phyloP scores from a whole-genome alignment of 495 filamentous ascomycete species.

The Xylaria nigripes region DNA sequence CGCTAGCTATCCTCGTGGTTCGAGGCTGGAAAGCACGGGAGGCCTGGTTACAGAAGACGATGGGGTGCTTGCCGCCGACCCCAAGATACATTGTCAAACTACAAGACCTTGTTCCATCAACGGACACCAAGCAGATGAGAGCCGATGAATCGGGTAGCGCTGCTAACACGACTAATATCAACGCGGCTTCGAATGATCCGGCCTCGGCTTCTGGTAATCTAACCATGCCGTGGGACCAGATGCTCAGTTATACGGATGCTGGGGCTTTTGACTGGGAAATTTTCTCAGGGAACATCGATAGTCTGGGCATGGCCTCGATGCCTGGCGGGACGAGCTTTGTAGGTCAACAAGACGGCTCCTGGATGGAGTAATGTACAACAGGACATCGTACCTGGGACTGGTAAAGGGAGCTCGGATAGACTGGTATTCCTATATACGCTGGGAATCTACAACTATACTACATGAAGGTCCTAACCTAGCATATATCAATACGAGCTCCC shows the following conservation, averaged over 20 bases:
- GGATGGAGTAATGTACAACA: constrained; percentile 3
- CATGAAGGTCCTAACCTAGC: too few relatives aligned
- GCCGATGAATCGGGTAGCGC: neutral
- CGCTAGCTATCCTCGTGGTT: constrained; percentile 36
- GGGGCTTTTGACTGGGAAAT: constrained; percentile 38
- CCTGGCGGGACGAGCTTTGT: neutral
- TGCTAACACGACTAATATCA: constrained; percentile 1
- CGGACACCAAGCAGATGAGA: constrained; percentile 15
- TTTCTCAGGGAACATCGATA: constrained; percentile 19
- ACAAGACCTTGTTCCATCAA: constrained; percentile 19
- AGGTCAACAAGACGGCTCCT: neutral
- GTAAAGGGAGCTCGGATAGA: neutral
- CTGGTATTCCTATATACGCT: neutral
- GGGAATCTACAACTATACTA: neutral
- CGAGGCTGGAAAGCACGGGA: constrained; percentile 41
- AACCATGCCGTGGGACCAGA: constrained; percentile 26
- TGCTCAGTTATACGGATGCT: constrained; percentile 31
- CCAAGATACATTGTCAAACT: constrained; percentile 33
- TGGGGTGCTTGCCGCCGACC: constrained; percentile 17
- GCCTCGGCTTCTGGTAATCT: constrained; percentile 2
- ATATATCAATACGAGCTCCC: too few relatives aligned
- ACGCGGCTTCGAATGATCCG: neutral
- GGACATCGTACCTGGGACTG: neutral
- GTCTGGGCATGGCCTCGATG: neutral
- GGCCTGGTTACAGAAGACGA: constrained; percentile 20